A percentile compares a stretch with the other conserved stretches of the same genome.
phyloP scores from a whole-genome alignment of 768 basidiomycete species.

The Goffeauzyma gilvescens region DNA sequence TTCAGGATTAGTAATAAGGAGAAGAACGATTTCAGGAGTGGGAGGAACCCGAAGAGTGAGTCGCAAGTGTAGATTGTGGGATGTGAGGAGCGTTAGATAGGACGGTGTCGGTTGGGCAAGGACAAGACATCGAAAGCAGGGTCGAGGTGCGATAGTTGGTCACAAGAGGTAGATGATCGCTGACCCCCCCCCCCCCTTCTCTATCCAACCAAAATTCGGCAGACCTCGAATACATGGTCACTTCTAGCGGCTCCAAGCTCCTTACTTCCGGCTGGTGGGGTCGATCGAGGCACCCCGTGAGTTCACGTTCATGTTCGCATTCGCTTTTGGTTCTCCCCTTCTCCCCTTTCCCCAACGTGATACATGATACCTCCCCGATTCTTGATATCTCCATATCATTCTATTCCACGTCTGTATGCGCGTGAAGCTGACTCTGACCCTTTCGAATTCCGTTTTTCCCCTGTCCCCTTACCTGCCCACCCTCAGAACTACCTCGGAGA shows the following conservation, averaged over 20 bases:
- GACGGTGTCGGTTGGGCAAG: background rate
- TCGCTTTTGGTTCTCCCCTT: background rate
- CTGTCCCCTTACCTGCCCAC: too few species aligned
- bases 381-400: too few species aligned
- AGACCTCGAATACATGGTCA: slow-evolving; percentile 65
- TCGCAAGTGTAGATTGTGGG: background rate
- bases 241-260: slow-evolving; percentile 69
- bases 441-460: too few species aligned
- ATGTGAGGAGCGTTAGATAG: background rate
- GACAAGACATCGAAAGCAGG: background rate
- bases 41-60: slow-evolving; percentile 80
- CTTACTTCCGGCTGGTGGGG: slow-evolving; percentile 98
- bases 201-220: too few species aligned
- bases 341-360: too few species aligned
- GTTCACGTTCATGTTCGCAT: slow-evolving; percentile 6
- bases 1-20: slow-evolving; percentile 76
- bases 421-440: too few species aligned
- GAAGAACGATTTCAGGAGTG: slow-evolving; percentile 89
- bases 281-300: slow-evolving; percentile 58
- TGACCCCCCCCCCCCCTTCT: too few species aligned
- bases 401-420: too few species aligned
- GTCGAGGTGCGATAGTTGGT: too few species aligned
- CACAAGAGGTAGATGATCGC: too few species aligned
- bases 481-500: slow-evolving; percentile 32
- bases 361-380: too few species aligned